A percentile compares a stretch with the other conserved stretches of the same genome.
phyloP scores from a whole-genome alignment of 2,329 filamentous ascomycete species.

The Penicillium palitans region DNA sequence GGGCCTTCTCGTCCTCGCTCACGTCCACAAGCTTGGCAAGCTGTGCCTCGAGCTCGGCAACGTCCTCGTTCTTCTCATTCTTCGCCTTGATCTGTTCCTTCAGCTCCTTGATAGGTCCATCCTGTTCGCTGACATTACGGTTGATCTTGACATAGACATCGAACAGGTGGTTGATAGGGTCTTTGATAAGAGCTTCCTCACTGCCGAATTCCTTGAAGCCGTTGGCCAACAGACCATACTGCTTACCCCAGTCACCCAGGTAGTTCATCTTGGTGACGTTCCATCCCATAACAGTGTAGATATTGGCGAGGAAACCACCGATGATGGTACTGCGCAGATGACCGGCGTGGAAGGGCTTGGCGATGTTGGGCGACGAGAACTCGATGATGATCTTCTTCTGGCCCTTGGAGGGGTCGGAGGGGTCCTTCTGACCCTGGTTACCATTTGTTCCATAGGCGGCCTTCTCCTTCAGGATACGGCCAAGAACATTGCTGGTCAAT shows the following conservation, averaged over 20 bases:
- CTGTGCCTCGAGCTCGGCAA: constrained; percentile 50
- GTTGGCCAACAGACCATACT: constrained; percentile 64
- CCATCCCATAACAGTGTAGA: constrained; percentile 63
- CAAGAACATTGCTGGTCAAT: constrained; percentile 58
- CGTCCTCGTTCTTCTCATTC: constrained; percentile 52
- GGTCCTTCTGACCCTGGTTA: constrained; percentile 59
- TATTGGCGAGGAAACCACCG: constrained; percentile 63
- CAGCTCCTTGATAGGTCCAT: constrained; percentile 56
- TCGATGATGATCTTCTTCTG: constrained; percentile 63
- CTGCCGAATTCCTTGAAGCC: constrained; percentile 63
- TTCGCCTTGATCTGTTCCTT: constrained; percentile 52
- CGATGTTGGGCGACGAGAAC: constrained; percentile 68
- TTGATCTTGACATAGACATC: constrained; percentile 68
- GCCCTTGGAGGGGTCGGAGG: constrained; percentile 55
- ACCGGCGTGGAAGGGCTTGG: constrained; percentile 66
- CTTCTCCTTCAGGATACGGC: constrained; percentile 59
- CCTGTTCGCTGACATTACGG: constrained; percentile 56
- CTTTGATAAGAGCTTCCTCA: constrained; percentile 59
- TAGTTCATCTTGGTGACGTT: constrained; percentile 66
- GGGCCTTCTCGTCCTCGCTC: constrained; percentile 61
- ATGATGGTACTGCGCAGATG: constrained; percentile 68
- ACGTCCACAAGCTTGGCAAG: constrained; percentile 51
- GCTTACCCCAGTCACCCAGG: constrained; percentile 68
- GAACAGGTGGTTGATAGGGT: constrained; percentile 66
- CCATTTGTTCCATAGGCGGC: constrained; percentile 61